Evolutionary conservation across 78 protist genomes (phyloP), one percentile per base, ranked within the genome.

Genomic region (Guillardia theta): DNA sequence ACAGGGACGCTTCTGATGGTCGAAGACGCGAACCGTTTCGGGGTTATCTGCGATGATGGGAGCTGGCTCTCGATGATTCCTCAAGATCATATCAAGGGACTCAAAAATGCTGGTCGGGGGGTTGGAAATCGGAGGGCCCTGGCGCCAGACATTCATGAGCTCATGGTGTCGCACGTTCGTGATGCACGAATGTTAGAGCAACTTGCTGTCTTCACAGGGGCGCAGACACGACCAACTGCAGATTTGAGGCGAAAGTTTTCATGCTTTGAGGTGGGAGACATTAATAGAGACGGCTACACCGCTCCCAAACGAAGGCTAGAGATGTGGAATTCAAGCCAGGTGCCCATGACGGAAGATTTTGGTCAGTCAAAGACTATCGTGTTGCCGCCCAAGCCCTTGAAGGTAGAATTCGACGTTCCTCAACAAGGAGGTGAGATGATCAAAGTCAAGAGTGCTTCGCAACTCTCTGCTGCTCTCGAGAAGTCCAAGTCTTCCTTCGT

Each of bases 201-300:
- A 36, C 41, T 70, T 15, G 83, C 45, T 22, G 83, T 70, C 10
- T 53, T 53, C 18, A 21, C 62, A 53, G 33, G 18, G 18, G 62
- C 18, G 62, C 62, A 18, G 62, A 18, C 62, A 53, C 62, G 33
- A 12, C 12, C 10, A 24, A 19, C 19, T 64, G 50, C 90, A 1
- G 90, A 78, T 27, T 22, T 78, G 50, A 19, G 48, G 15, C 45
- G 90, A 4, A 41, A 18, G 24, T 78, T 78, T 36, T 78, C 90
- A 22, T 43, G 90, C 90, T 78, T 78, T 36, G 90, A 78, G 90
- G 8, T 36, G 43, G 90, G 90, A 24, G 90, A 78, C 33, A 48
- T 78, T n/a, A 78, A 78, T 36, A 45, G 90, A 30, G 90, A 78
- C 33, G 90, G 90, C 48, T 37, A 43, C 90, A 78, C 90, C n/a